Conservation (phyloP, 2,329 filamentous ascomycete genomes). For the Sphaerulina populicola region DNA sequence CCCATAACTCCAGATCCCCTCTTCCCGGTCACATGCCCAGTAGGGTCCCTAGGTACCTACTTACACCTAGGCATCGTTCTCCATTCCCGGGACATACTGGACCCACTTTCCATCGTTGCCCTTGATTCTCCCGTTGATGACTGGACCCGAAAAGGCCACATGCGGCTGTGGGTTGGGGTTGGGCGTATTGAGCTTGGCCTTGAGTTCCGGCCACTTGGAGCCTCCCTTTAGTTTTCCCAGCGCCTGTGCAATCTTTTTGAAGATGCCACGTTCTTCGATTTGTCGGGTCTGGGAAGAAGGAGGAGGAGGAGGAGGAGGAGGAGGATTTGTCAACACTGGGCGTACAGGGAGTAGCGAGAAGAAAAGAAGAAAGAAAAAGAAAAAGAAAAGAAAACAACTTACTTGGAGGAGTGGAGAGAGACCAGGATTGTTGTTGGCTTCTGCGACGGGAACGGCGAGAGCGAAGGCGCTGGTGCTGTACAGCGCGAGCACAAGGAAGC, state of each 20-base stretch:
- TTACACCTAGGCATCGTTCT: too few relatives aligned
- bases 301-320: too few relatives aligned
- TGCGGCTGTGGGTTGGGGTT: background rate
- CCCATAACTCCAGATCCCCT: background rate
- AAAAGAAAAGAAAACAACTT: too few relatives aligned
- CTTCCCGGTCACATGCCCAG: background rate
- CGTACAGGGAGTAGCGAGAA: too few relatives aligned
- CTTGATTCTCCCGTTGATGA: background rate
- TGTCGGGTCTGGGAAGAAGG: background rate
- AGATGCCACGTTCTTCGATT: background rate
- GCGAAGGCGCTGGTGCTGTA: background rate
- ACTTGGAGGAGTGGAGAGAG: background rate
- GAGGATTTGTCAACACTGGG: too few relatives aligned
- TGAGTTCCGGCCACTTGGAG: background rate
- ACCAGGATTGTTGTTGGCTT: background rate
- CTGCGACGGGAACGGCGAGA: background rate
- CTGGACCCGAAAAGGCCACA: background rate
- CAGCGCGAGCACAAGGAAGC: background rate
- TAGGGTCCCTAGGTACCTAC: background rate
- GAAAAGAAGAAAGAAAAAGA: too few relatives aligned
- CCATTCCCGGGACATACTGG: background rate
- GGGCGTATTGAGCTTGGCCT: background rate
- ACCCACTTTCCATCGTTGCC: background rate
- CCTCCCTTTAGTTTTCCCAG: background rate
- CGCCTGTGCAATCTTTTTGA: background rate